phyloP scores from a whole-genome alignment of 768 basidiomycete genomes.

The Lactarius vividus region DNA sequence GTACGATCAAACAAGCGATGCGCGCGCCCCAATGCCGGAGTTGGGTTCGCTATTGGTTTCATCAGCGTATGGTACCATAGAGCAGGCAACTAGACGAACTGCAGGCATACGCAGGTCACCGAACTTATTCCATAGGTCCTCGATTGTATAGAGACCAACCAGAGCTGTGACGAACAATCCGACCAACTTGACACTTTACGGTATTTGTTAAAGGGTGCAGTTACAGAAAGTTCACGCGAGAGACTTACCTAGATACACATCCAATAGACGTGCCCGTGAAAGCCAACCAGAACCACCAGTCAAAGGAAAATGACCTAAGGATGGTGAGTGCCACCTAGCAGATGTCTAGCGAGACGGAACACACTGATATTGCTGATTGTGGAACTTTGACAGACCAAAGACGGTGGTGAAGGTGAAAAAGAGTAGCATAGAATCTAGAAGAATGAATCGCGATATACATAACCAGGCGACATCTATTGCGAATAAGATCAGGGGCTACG shows the following conservation, averaged over 20 bases:
- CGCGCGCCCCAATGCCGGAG: conserved; percentile 88
- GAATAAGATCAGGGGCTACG: not conserved
- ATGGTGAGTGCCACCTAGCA: conserved; percentile 7
- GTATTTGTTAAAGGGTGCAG: not conserved
- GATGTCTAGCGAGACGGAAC: conserved; percentile 33
- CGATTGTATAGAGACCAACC: conserved; percentile 93
- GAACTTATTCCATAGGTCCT: conserved; percentile 98
- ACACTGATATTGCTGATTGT: conserved; percentile 93
- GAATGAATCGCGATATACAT: conserved; percentile 94
- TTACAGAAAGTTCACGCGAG: not conserved
- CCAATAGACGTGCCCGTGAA: conserved; percentile 95
- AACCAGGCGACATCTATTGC: conserved; percentile 92
- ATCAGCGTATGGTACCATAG: conserved; percentile 8
- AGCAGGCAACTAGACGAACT: conserved; percentile 46
- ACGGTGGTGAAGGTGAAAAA: conserved; percentile 98
- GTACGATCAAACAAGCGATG: conserved; percentile 76
- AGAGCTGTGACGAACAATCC: conserved; percentile 94
- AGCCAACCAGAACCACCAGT: conserved; percentile 98
- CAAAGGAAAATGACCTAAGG: conserved; percentile 81
- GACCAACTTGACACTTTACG: conserved; percentile 85
- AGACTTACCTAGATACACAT: conserved; percentile 77
- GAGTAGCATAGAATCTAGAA: conserved; percentile 97
- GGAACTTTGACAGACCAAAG: conserved; percentile 93
- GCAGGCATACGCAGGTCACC: conserved; percentile 90
- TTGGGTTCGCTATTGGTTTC: conserved; percentile 67